Conservation (phyloP, 1,284 basidiomycete species). For the Heterobasidion irregulare region DNA sequence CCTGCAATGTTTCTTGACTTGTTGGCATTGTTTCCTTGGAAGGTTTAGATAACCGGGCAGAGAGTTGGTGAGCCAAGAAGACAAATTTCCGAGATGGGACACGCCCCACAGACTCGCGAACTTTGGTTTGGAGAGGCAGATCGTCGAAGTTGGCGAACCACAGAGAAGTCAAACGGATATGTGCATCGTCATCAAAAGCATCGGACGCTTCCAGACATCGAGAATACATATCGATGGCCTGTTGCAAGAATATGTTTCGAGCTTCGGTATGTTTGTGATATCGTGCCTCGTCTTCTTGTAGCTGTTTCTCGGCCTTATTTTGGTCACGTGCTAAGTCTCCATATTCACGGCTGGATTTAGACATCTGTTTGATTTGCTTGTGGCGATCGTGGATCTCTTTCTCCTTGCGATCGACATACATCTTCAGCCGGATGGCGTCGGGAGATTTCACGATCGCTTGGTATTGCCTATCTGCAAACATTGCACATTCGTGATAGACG, state of each 20-base stretch:
- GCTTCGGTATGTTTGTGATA: slow-evolving; percentile 54
- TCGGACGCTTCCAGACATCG: slow-evolving; percentile 64
- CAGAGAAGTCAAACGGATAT: slow-evolving; percentile 80
- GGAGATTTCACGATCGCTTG: slow-evolving; percentile 61
- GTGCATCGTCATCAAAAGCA: slow-evolving; percentile 66
- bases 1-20: slow-evolving; percentile 61
- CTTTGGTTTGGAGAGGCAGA: slow-evolving; percentile 39
- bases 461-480: slow-evolving; percentile 87
- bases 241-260: slow-evolving; percentile 58
- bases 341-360: slow-evolving; percentile 18
- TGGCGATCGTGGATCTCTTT: slow-evolving; percentile 50
- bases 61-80: slow-evolving; percentile 86
- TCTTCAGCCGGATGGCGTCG: slow-evolving; percentile 63
- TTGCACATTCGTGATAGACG: slow-evolving; percentile 80
- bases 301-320: slow-evolving; percentile 27
- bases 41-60: slow-evolving; percentile 67
- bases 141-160: slow-evolving; percentile 86
- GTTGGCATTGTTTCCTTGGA: slow-evolving; percentile 21
- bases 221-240: slow-evolving; percentile 82
- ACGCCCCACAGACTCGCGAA: slow-evolving; percentile 42
- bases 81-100: slow-evolving; percentile 90
- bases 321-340: slow-evolving; percentile 22
- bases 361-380: slow-evolving; percentile 28
- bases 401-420: slow-evolving; percentile 68
- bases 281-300: slow-evolving; percentile 52